phyloP scores from a whole-genome alignment of 108 stramenopile species.

The Pseudonitzschia delicatissima region DNA sequence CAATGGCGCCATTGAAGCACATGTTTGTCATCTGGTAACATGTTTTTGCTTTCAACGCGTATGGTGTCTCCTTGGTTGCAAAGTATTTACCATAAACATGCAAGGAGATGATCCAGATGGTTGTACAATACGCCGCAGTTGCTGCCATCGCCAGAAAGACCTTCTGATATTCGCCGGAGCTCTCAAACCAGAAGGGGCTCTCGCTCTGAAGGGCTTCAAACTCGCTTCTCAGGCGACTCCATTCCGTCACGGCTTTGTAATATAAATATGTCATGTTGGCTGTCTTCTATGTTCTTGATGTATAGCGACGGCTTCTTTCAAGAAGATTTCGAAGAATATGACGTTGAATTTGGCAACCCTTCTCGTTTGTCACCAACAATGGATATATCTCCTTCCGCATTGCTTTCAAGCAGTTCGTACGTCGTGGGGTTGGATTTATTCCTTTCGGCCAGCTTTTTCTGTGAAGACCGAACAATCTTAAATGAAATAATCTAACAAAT shows the following conservation, averaged over 20 bases:
- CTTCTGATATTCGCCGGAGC: not conserved
- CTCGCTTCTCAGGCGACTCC: not conserved
- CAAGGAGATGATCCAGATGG: slow-evolving; percentile 5
- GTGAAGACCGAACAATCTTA: no score
- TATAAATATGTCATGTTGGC: no score
- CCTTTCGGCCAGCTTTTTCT: no score
- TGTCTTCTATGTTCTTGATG: no score
- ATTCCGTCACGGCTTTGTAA: not conserved
- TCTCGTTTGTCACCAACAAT: no score
- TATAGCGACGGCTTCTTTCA: no score
- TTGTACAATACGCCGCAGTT: slow-evolving; percentile 10
- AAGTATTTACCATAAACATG: not conserved
- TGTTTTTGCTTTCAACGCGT: slow-evolving; percentile 4
- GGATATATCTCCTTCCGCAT: no score
- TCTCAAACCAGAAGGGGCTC: not conserved
- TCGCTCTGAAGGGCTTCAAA: not conserved
- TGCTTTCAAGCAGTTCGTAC: no score
- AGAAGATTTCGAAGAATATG: no score
- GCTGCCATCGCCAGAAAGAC: slow-evolving; percentile 16
- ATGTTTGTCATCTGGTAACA: slow-evolving; percentile 62
- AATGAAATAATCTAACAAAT: no score
- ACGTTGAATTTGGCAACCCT: no score
- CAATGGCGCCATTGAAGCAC: slow-evolving; percentile 49
- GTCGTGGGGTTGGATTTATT: no score
- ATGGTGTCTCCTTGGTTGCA: slow-evolving; percentile 8